phyloP scores from a whole-genome alignment of 1,284 basidiomycete species.

The Ustilago trichophora region DNA sequence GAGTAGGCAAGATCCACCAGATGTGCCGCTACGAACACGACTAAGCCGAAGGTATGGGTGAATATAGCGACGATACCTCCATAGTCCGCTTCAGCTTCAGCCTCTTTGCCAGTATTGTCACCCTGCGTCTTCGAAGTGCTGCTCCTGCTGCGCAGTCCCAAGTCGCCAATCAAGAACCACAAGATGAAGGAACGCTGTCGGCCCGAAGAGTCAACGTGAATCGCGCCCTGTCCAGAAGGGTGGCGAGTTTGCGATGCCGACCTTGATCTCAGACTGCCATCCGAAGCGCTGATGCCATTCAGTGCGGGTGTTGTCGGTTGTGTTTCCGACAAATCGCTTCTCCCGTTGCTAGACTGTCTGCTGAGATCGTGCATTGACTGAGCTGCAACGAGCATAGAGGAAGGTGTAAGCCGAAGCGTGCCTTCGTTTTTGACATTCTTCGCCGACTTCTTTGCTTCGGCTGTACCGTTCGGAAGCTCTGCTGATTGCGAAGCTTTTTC shows the following conservation, averaged over 20 bases:
- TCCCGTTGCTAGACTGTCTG: not conserved
- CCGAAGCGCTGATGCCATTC: not conserved
- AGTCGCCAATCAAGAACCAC: conserved; percentile 57
- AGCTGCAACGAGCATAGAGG: conserved; percentile 25
- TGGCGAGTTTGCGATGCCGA: not conserved
- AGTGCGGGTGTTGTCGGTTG: not conserved
- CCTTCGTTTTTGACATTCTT: conserved; percentile 1
- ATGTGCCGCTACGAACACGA: conserved; percentile 61
- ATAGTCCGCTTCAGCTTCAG: conserved; percentile 12
- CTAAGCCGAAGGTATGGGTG: conserved; percentile 41
- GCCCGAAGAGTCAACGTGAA: conserved; percentile 33
- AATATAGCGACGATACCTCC: conserved; percentile 26
- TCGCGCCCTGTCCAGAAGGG: conserved; percentile 1
- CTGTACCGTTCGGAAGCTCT: not conserved
- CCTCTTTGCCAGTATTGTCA: not conserved
- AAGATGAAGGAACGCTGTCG: conserved; percentile 47
- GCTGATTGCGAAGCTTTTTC: not conserved
- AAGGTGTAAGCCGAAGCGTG: conserved; percentile 21
- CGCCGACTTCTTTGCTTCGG: not conserved
- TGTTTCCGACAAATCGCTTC: not conserved
- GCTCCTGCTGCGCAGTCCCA: conserved; percentile 35
- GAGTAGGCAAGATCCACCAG: conserved; percentile 52
- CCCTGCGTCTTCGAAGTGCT: not conserved
- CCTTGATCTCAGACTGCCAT: not conserved
- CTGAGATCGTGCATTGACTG: not conserved